A percentile compares a stretch with the other conserved stretches of the same genome.
Conservation (phyloP, 2,329 filamentous ascomycete species). For the Fusarium duplospermum region DNA sequence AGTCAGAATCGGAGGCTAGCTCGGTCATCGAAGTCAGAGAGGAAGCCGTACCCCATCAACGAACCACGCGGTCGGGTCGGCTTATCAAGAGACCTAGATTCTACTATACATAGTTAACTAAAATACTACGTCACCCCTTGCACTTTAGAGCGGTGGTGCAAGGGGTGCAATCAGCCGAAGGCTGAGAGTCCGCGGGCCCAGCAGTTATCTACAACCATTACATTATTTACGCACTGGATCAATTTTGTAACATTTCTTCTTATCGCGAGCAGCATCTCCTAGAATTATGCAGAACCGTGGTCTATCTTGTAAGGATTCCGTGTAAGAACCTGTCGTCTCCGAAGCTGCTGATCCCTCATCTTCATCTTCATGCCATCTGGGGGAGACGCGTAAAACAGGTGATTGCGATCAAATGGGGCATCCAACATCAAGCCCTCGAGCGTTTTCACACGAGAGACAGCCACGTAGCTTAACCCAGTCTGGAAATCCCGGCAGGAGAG, state of each 20-base stretch:
- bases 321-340: neutral
- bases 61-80: too few species aligned
- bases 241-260: neutral
- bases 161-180: neutral
- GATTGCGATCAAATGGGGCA: neutral
- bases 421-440: neutral
- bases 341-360: neutral
- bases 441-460: neutral
- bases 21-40: too few species aligned
- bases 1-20: too few species aligned
- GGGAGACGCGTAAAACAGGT: neutral
- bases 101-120: too few species aligned
- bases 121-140: neutral
- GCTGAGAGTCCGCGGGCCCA: neutral
- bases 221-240: neutral
- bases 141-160: neutral
- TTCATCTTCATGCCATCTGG: neutral
- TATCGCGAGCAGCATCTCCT: too few species aligned
- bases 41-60: too few species aligned
- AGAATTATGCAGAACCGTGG: too few species aligned
- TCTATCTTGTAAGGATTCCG: neutral
- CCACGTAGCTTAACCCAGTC: neutral
- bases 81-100: too few species aligned
- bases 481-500: neutral
- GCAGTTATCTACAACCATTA: neutral